Evolutionary conservation across 192 early-diverging fungal species (phyloP), one percentile per base, ranked within the genome.

Genomic region (Backusella westeae): DNA sequence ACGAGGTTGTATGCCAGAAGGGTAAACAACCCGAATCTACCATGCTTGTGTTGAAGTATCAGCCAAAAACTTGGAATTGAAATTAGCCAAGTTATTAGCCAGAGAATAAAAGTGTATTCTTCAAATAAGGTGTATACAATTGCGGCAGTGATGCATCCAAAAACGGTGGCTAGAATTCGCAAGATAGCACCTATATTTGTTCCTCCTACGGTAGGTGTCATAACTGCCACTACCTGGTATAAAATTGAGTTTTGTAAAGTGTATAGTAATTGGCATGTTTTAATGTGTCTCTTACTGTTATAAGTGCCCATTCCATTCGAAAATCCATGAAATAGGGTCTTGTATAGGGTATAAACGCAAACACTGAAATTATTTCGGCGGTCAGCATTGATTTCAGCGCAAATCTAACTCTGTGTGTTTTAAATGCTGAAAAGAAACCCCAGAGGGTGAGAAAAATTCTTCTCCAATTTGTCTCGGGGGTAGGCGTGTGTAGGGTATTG

Each of bases 181-280:
- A 91, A 91, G n/a, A 93, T 67, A 34, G 87, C 89, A 42, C 89
- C 85, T 1, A 91, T 75, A 39, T 90, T 90, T 6, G 94, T 91
- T 9, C 94, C 93, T 26, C 94, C 94, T 7, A 95, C 91, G 0
- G 94, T 94, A 32, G 94, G 94, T 15, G 89, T 90, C 93, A 95
- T 94, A 17, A 94, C 89, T 14, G 90, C 91, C 21, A 93, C 85
- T 34, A 86, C 53, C 53, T 56, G n/a, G 19, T 9, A 8, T 56
- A 21, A 56, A 26, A 6, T 21, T 21, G 23, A 21, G 2, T 10
- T 10, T 21, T 56, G 23, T n/a, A 44, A 44, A 17, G 14, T 17
- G 42, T 12, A 44, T 44, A 17, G 15, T 17, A 17, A 44, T 44
- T 15, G 4, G 5, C 15, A 44, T 44, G 4, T 17, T 44, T 5